Evolutionary conservation across 2,329 filamentous ascomycete genomes (phyloP).

Genomic region (Fusarium papillatum): DNA sequence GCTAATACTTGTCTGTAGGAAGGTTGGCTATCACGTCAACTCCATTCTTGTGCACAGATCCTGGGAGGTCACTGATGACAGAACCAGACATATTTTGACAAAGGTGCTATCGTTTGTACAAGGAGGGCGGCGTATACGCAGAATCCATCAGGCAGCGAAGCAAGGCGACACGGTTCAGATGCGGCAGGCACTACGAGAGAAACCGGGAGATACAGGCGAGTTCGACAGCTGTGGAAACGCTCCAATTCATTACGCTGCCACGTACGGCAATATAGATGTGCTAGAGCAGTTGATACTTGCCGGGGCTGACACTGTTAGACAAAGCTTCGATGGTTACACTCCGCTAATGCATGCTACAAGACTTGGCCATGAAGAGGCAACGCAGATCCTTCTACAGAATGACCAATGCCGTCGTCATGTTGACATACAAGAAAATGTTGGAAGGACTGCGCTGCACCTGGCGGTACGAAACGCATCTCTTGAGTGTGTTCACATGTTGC

Average conservation of each 20-base stretch:
- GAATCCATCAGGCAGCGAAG: slow-evolving; percentile 1
- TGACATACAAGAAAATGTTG: fast-evolving
- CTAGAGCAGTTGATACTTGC: slow-evolving; percentile 3
- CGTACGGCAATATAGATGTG: fast-evolving
- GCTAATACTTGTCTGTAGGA: neutral
- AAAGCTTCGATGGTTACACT: fast-evolving
- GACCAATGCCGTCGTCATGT: neutral
- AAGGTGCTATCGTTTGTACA: neutral
- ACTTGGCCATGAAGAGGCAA: fast-evolving
- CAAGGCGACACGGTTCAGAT: neutral
- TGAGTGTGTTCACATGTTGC: slow-evolving; percentile 7
- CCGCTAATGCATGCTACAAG: fast-evolving
- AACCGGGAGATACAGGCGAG: slow-evolving; percentile 17
- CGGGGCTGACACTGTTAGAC: slow-evolving; percentile 6
- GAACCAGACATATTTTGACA: neutral
- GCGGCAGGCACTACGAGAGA: neutral
- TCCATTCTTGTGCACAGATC: fast-evolving
- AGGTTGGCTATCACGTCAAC: fast-evolving
- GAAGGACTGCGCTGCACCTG: neutral
- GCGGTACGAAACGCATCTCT: fast-evolving
- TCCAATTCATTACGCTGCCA: neutral
- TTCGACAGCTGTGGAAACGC: fast-evolving
- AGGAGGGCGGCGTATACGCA: fast-evolving
- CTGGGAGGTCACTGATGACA: fast-evolving
- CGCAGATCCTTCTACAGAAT: neutral